A percentile compares a stretch with the other conserved stretches of the same genome.
Conservation (phyloP, 129 eudicot species). For the Helianthus tuberosus region DNA sequence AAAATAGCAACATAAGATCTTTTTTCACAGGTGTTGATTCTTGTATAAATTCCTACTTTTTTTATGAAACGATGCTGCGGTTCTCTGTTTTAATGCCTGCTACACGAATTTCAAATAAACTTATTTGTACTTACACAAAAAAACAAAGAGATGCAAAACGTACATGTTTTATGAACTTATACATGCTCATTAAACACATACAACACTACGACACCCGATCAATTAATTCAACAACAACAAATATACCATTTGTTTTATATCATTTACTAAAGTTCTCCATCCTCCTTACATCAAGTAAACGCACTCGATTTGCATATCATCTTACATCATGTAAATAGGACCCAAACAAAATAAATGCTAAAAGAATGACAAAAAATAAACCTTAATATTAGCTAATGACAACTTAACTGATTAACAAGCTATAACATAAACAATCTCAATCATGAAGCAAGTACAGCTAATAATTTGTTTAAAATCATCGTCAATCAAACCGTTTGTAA, state of each 20-base stretch:
- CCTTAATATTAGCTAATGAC: not conserved
- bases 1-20: constrained; percentile 6
- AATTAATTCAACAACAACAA: not conserved
- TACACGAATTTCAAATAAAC: constrained; percentile 7
- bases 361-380: not conserved
- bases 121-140: not conserved
- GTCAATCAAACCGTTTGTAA: too few relatives aligned
- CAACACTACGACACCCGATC: not conserved
- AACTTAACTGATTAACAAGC: not conserved
- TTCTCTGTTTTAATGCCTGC: constrained; percentile 1
- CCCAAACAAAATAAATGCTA: not conserved
- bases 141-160: not conserved
- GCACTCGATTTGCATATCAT: not conserved
- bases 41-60: not conserved
- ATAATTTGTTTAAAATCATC: too few relatives aligned
- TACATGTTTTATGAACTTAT: not conserved
- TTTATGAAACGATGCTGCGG: not conserved
- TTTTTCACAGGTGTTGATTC: not conserved
- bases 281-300: not conserved
- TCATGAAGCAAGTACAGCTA: too few relatives aligned
- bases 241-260: not conserved
- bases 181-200: not conserved
- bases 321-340: not conserved
- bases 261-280: constrained; percentile 10
- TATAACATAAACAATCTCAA: not conserved